Percentiles rank a stretch among this genome's conserved stretches.
phyloP scores from a whole-genome alignment of 2,329 filamentous ascomycete species.

The Cladophialophora psammophila region DNA sequence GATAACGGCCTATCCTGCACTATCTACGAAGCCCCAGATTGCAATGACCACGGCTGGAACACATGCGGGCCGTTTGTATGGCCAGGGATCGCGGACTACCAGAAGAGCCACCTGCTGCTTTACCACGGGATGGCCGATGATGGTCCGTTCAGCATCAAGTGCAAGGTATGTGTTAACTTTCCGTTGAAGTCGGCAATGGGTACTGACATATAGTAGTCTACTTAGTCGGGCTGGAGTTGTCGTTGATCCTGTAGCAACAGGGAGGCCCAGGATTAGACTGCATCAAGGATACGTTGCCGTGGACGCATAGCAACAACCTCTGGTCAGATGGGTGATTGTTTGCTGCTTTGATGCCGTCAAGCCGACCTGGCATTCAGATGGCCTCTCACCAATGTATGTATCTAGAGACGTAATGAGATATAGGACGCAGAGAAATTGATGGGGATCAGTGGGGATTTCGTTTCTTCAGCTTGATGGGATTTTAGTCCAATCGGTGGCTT shows the following conservation, averaged over 20 bases:
- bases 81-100: conserved; percentile 27
- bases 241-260: not conserved
- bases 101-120: conserved; percentile 18
- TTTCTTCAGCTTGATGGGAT: conserved; percentile 5
- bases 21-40: conserved; percentile 26
- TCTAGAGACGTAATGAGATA: not conserved
- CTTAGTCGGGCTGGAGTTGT: not conserved
- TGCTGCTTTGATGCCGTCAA: not conserved
- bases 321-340: not conserved
- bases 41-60: conserved; percentile 27
- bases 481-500: too few relatives aligned
- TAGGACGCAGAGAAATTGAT: not conserved
- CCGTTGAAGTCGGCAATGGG: not conserved
- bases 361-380: conserved; percentile 16
- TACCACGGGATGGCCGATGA: conserved; percentile 6
- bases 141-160: conserved; percentile 26
- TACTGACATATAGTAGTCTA: not conserved
- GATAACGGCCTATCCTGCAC: conserved; percentile 31
- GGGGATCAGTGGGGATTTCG: not conserved
- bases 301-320: conserved; percentile 18
- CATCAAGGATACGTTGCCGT: conserved; percentile 8
- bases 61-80: conserved; percentile 16
- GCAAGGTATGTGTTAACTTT: conserved; percentile 1
- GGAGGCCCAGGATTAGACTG: not conserved
- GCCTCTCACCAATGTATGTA: not conserved